Percentiles rank a stretch among this genome's conserved stretches.
Conservation (phyloP, 1,284 basidiomycete species). For the Peniophora sp. region DNA sequence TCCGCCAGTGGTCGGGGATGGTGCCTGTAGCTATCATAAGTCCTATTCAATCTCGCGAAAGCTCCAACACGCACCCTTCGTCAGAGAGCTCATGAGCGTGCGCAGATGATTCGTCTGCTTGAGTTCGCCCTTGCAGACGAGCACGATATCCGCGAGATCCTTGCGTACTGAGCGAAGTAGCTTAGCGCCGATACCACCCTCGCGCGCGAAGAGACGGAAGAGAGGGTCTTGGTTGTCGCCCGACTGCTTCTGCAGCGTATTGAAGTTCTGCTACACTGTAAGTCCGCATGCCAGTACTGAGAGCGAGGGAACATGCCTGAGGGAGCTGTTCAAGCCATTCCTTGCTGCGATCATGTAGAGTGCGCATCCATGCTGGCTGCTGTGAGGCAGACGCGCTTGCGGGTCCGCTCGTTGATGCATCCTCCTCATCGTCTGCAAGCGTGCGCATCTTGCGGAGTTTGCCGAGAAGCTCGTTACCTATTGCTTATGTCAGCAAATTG, state of each 20-base stretch:
- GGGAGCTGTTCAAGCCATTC: conserved; percentile 81
- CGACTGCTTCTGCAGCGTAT: conserved; percentile 52
- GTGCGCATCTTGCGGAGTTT: conserved; percentile 91
- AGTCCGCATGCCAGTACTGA: conserved; percentile 6
- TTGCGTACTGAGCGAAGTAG: conserved; percentile 71
- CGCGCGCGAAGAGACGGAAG: conserved; percentile 83
- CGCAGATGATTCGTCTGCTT: conserved; percentile 95
- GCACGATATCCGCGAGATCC: conserved; percentile 75
- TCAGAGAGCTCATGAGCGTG: conserved; percentile 78
- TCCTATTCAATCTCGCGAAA: neutral
- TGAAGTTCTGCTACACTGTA: conserved; percentile 44
- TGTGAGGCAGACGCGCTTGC: conserved; percentile 56
- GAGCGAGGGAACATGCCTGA: conserved; percentile 36
- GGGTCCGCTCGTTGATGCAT: conserved; percentile 41
- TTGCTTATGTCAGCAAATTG: conserved; percentile 9
- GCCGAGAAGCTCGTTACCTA: conserved; percentile 75
- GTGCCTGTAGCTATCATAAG: conserved; percentile 45
- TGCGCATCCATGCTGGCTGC: conserved; percentile 91
- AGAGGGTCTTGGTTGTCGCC: conserved; percentile 77
- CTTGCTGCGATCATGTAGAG: conserved; percentile 67
- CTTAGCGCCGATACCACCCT: conserved; percentile 72
- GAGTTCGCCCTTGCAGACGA: conserved; percentile 78
- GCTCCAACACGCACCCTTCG: conserved; percentile 56
- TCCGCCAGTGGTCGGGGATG: conserved; percentile 81
- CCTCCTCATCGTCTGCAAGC: conserved; percentile 81